These are phyloP conservation scores for Parmelia sp. DNA, from an alignment of 495 filamentous ascomycete species.

Conservation along the genomic window DNA sequence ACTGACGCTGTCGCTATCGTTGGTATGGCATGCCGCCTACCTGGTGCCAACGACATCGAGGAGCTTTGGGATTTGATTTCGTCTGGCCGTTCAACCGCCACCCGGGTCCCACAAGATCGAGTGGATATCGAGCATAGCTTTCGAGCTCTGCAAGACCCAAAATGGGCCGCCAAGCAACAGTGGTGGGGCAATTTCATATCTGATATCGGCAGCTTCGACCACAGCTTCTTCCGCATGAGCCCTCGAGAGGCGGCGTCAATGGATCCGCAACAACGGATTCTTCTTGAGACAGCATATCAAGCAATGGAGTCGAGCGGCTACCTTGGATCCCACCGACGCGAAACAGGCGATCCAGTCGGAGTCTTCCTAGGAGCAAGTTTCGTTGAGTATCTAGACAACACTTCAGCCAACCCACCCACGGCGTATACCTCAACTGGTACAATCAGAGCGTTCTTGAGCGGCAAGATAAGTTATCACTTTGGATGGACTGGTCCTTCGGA, in stretches of 20 bases:
- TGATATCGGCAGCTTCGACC: conserved; percentile 44
- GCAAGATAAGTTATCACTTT: conserved; percentile 33
- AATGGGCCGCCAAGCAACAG: conserved; percentile 8
- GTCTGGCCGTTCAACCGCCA: conserved; percentile 19
- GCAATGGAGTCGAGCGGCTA: conserved; percentile 44
- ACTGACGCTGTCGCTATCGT: conserved; percentile 34
- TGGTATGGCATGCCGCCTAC: conserved; percentile 40
- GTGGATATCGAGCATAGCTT: conserved; percentile 19
- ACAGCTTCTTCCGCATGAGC: conserved; percentile 46
- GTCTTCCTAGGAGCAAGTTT: conserved; percentile 33
- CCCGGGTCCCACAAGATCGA: conserved; percentile 21
- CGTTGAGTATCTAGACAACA: conserved; percentile 35
- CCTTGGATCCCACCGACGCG: conserved; percentile 21
- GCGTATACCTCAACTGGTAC: conserved; percentile 34
- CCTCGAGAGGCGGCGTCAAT: conserved; percentile 43
- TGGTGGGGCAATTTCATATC: conserved; percentile 43
- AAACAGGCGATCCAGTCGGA: conserved; percentile 30
- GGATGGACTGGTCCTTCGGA: conserved; percentile 46
- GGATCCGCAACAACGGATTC: conserved; percentile 48
- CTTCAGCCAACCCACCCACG: conserved; percentile 27
- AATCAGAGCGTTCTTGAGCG: conserved; percentile 28
- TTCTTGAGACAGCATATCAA: conserved; percentile 47
- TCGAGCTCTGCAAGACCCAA: conserved; percentile 19
- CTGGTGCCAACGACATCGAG: conserved; percentile 36
- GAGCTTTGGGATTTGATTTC: conserved; percentile 39